Evolutionary conservation across 225 moss, liverwort and hornwort species (phyloP).

Genomic region (Marchantia paleacea): DNA sequence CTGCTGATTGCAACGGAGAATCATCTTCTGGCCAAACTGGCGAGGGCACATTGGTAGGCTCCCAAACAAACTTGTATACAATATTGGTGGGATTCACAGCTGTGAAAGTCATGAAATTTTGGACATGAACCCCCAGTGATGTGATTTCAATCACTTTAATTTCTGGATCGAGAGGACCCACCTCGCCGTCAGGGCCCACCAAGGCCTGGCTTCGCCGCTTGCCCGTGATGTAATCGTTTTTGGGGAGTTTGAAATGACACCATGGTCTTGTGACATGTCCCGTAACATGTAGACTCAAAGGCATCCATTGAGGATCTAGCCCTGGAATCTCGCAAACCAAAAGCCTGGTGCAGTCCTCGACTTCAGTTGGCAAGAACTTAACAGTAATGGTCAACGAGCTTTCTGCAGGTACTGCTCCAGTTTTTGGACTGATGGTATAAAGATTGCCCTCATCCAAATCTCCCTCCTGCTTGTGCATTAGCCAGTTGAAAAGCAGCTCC

Average conservation of each 20-base stretch:
- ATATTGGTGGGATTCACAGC: slow-evolving; percentile 69
- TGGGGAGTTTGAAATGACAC: slow-evolving; percentile 89
- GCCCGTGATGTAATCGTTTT: slow-evolving; percentile 64
- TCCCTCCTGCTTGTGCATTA: slow-evolving; percentile 51
- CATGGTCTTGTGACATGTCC: slow-evolving; percentile 75
- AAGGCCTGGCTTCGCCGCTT: slow-evolving; percentile 47
- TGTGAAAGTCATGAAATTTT: slow-evolving; percentile 62
- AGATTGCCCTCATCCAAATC: slow-evolving; percentile 33
- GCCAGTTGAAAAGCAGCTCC: slow-evolving; percentile 54
- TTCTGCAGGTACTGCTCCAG: slow-evolving; percentile 35
- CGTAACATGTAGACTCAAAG: slow-evolving; percentile 50
- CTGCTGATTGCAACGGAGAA: slow-evolving; percentile 20
- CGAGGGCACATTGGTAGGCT: slow-evolving; percentile 36
- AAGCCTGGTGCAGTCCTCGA: slow-evolving; percentile 70
- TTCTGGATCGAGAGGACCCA: slow-evolving; percentile 47
- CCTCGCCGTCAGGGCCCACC: slow-evolving; percentile 50
- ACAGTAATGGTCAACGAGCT: slow-evolving; percentile 32
- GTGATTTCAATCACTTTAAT: slow-evolving; percentile 71
- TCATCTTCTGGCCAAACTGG: slow-evolving; percentile 71
- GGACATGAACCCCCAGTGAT: slow-evolving; percentile 62
- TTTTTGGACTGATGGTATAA: slow-evolving; percentile 51
- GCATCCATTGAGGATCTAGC: slow-evolving; percentile 53
- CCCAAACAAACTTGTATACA: slow-evolving; percentile 64
- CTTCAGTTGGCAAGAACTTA: slow-evolving; percentile 66
- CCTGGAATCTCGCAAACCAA: slow-evolving; percentile 55